A percentile compares a stretch with the other conserved stretches of the same genome.
phyloP scores from a whole-genome alignment of 2,329 filamentous ascomycete genomes.

The Aspergillus quadrilineatus region DNA sequence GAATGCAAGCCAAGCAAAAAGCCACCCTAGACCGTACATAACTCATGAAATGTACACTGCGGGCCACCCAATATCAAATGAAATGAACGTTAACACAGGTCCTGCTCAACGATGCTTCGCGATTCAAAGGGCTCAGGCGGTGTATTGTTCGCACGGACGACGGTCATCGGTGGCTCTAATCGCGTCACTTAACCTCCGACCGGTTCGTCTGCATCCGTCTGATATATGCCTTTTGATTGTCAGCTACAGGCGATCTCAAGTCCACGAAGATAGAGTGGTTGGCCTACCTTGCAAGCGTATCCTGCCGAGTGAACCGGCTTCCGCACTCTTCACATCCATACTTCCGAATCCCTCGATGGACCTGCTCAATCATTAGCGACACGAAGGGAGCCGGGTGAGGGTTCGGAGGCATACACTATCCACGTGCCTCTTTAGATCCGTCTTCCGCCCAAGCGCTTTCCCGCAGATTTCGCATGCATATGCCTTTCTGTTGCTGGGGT shows the following conservation, averaged over 20 bases:
- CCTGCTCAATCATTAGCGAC: constrained; percentile 55
- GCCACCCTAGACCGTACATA: constrained; percentile 1
- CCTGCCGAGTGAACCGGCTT: constrained; percentile 72
- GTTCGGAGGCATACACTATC: constrained; percentile 45
- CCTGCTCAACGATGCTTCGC: neutral
- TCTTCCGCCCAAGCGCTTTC: constrained; percentile 78
- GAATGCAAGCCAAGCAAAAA: constrained; percentile 9
- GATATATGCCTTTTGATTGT: constrained; percentile 16
- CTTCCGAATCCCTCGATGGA: constrained; percentile 72
- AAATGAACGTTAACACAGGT: neutral
- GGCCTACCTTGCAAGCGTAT: constrained; percentile 73
- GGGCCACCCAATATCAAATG: neutral
- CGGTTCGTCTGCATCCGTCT: constrained; percentile 20
- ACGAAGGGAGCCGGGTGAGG: neutral
- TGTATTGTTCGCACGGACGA: neutral
- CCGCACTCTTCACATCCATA: constrained; percentile 70
- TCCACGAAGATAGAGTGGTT: neutral
- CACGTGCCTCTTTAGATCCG: constrained; percentile 65
- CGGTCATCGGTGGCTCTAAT: neutral
- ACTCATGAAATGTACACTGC: constrained; percentile 6
- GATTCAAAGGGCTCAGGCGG: neutral
- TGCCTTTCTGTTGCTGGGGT: constrained; percentile 68
- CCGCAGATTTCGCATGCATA: constrained; percentile 69
- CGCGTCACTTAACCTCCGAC: constrained; percentile 2
- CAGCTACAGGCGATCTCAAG: constrained; percentile 1